phyloP scores from a whole-genome alignment of 2,329 filamentous ascomycete genomes.

The Colletotrichum siamense region DNA sequence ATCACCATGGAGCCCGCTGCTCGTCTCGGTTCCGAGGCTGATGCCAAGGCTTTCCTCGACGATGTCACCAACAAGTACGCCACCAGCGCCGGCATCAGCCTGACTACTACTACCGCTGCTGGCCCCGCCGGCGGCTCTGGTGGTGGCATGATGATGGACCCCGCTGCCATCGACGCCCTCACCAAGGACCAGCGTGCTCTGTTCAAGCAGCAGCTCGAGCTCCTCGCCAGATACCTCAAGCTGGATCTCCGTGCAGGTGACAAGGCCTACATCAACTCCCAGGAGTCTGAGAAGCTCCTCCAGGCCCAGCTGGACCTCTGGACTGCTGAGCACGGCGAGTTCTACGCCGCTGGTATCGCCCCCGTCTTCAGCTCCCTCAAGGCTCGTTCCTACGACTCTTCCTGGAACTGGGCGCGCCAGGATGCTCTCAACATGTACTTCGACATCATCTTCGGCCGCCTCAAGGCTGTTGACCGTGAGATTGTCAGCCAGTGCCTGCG shows the following conservation, averaged over 20 bases:
- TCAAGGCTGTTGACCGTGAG: constrained; percentile 92
- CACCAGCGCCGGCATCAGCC: constrained; percentile 78
- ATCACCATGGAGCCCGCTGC: constrained; percentile 92
- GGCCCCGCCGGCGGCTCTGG: constrained; percentile 73
- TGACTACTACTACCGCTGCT: constrained; percentile 77
- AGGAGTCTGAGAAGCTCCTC: constrained; percentile 85
- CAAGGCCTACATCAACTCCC: constrained; percentile 85
- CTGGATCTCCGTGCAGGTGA: constrained; percentile 96
- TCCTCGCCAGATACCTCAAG: constrained; percentile 94
- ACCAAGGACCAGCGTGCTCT: constrained; percentile 96
- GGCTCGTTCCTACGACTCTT: constrained; percentile 95
- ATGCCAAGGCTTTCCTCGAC: constrained; percentile 93
- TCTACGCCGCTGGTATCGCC: constrained; percentile 93
- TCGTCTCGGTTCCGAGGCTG: constrained; percentile 86
- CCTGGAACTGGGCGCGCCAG: constrained; percentile 99
- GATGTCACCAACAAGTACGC: constrained; percentile 91
- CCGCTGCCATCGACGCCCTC: constrained; percentile 92
- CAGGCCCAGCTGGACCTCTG: constrained; percentile 95
- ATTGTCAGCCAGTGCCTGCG: constrained; percentile 98
- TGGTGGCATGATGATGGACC: constrained; percentile 99
- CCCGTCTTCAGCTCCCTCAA: constrained; percentile 93
- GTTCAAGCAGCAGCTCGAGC: constrained; percentile 98
- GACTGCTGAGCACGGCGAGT: constrained; percentile 94
- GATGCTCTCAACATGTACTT: constrained; percentile 99
- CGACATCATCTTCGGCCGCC: constrained; percentile 96